phyloP scores from a whole-genome alignment of 2,329 filamentous ascomycete species.

The Gaeumannomyces sp. region DNA sequence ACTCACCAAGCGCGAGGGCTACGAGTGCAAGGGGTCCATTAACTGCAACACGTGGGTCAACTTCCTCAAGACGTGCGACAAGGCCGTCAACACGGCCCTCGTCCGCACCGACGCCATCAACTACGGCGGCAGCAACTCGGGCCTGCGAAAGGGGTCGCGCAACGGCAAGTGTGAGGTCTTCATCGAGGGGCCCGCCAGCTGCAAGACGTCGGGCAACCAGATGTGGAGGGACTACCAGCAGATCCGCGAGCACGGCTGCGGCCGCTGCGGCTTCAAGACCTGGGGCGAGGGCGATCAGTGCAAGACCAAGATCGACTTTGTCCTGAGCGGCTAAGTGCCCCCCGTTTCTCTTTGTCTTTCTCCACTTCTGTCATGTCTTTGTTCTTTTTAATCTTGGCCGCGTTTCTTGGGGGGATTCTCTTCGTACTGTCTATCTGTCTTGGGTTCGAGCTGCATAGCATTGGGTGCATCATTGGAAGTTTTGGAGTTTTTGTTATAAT shows the following conservation, averaged over 20 bases:
- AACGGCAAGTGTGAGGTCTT: not conserved
- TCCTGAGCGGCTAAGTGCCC: not conserved
- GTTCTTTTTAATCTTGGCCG: too few relatives aligned
- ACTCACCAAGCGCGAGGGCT: not conserved
- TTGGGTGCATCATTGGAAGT: too few relatives aligned
- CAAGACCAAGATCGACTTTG: slow-evolving; percentile 1
- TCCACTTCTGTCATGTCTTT: too few relatives aligned
- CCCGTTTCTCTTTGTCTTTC: too few relatives aligned
- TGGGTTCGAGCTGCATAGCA: too few relatives aligned
- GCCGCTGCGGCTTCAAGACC: not conserved
- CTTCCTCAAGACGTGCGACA: not conserved
- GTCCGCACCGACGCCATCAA: not conserved
- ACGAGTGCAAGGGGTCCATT: not conserved
- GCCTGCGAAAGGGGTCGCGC: not conserved
- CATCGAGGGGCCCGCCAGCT: not conserved
- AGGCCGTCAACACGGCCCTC: not conserved
- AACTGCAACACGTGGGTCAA: not conserved
- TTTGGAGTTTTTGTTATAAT: too few relatives aligned
- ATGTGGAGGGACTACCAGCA: not conserved
- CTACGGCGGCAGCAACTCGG: not conserved
- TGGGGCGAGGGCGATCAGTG: not conserved
- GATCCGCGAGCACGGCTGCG: not conserved
- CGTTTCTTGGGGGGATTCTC: too few relatives aligned
- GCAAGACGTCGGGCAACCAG: not conserved
- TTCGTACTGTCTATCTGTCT: too few relatives aligned